These are phyloP conservation scores for Colletotrichum sp. DNA, from an alignment of 2,329 filamentous ascomycete species.

Conservation along the genomic window DNA sequence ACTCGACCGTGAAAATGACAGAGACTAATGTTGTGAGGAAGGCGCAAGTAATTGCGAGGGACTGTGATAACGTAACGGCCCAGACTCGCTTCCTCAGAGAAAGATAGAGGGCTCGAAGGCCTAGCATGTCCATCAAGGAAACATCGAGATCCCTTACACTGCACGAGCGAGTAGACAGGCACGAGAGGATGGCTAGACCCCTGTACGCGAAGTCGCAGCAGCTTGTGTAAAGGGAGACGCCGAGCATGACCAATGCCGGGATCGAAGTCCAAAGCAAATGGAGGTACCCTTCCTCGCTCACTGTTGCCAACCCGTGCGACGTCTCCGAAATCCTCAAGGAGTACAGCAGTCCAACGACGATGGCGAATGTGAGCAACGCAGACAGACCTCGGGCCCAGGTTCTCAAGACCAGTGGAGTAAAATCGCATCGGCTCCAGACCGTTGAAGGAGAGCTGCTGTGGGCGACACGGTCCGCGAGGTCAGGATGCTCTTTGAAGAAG, in stretches of 20 bases:
- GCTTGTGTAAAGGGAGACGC: background rate
- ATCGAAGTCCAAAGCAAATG: background rate
- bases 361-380: background rate
- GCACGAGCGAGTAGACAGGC: background rate
- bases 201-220: background rate
- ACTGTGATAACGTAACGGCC: background rate
- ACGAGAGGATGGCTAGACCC: background rate
- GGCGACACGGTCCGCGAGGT: fast-evolving
- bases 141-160: background rate
- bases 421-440: background rate
- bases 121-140: background rate
- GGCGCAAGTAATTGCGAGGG: background rate
- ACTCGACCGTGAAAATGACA: background rate
- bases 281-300: background rate
- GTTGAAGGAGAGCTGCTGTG: fast-evolving
- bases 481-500: background rate
- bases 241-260: background rate
- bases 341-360: background rate
- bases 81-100: background rate
- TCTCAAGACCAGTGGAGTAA: background rate
- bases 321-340: background rate
- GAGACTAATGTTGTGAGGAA: background rate
- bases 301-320: background rate
- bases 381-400: background rate
- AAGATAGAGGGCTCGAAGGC: background rate